Evolutionary conservation across 2,329 filamentous ascomycete genomes (phyloP).

Genomic region (Sporothrix variecibatus): DNA sequence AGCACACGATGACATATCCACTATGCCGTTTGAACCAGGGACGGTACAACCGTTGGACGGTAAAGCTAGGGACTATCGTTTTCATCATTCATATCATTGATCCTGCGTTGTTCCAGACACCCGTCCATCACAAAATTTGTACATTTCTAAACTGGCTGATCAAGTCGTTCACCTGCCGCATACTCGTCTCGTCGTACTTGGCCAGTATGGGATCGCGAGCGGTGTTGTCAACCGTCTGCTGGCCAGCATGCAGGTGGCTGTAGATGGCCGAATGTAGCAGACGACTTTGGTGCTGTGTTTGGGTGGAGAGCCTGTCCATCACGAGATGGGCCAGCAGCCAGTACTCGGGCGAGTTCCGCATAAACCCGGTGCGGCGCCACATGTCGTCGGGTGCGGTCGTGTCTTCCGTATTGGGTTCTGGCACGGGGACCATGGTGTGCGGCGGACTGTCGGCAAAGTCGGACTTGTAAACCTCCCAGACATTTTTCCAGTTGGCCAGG

Average conservation of each 20-base stretch:
- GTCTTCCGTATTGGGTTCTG: neutral
- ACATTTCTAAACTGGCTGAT: conserved; percentile 18
- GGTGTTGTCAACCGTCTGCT: neutral
- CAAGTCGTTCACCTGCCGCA: conserved; percentile 23
- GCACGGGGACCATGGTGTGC: conserved; percentile 12
- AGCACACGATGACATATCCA: too few species aligned
- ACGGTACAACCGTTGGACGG: too few species aligned
- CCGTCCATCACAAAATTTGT: neutral
- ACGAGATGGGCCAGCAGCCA: conserved; percentile 24
- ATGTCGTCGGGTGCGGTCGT: conserved; percentile 1
- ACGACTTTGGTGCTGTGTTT: neutral
- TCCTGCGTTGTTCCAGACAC: too few species aligned
- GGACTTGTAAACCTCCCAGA: conserved; percentile 16
- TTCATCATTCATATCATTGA: too few species aligned
- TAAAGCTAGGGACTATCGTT: too few species aligned
- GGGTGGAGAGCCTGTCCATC: neutral
- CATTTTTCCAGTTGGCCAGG: conserved; percentile 18
- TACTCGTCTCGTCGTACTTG: conserved; percentile 25
- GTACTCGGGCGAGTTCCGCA: conserved; percentile 23
- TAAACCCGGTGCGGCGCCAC: conserved; percentile 23
- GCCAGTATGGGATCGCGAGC: neutral
- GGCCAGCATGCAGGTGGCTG: neutral
- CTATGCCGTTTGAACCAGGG: too few species aligned
- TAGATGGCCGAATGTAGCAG: neutral
- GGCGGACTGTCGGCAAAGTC: conserved; percentile 7